These are phyloP conservation scores for Jackrogersella multiformis DNA, from an alignment of 495 filamentous ascomycete genomes.

Conservation along the genomic window DNA sequence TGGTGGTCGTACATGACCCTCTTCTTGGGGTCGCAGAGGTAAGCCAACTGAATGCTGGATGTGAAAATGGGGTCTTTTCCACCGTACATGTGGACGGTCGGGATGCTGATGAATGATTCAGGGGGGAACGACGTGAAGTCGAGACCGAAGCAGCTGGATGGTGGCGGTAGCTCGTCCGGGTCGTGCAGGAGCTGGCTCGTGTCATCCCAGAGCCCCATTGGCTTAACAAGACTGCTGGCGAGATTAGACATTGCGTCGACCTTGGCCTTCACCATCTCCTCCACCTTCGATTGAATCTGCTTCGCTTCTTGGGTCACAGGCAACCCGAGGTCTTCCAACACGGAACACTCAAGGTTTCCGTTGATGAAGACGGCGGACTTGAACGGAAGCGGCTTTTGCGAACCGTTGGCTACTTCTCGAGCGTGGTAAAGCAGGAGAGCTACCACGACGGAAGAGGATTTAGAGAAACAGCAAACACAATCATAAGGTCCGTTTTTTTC, in stretches of 20 bases:
- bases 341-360: conserved; percentile 6
- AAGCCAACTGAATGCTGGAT: conserved; percentile 5
- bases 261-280: conserved; percentile 5
- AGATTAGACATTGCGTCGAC: conserved; percentile 8
- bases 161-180: conserved; percentile 1
- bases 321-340: not conserved
- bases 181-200: conserved; percentile 4
- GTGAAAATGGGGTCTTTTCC: conserved; percentile 6
- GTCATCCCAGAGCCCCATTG: conserved; percentile 3
- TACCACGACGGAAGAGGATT: conserved; percentile 2
- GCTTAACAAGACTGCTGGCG: conserved; percentile 7
- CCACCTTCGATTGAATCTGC: not conserved
- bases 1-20: conserved; percentile 9
- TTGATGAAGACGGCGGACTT: conserved; percentile 8
- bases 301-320: not conserved
- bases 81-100: conserved; percentile 6
- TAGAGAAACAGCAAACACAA: conserved; percentile 7
- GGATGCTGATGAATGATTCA: conserved; percentile 1
- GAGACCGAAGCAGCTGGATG: not conserved
- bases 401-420: conserved; percentile 3
- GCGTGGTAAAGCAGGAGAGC: conserved; percentile 2
- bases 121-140: conserved; percentile 4
- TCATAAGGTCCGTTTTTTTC: conserved; percentile 2
- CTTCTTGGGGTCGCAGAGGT: conserved; percentile 5
- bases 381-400: conserved; percentile 6